phyloP scores from a whole-genome alignment of 768 basidiomycete genomes.

The Boletus eberwhitei region DNA sequence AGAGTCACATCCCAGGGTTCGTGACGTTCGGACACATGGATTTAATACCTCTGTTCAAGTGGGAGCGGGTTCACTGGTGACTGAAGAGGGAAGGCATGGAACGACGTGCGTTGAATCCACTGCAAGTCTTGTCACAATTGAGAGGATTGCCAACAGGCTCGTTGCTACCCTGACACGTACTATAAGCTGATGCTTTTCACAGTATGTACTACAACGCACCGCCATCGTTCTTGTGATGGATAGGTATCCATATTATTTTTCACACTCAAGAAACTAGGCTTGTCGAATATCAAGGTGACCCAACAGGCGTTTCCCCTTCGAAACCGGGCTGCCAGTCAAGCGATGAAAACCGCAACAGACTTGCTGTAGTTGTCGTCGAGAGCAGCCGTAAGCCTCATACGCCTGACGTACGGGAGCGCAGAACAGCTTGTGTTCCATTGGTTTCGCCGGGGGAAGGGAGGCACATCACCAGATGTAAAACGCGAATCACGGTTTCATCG shows the following conservation, averaged over 20 bases:
- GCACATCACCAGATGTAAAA: neutral
- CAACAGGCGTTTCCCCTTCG: neutral
- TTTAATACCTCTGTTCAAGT: neutral
- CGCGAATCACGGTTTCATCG: neutral
- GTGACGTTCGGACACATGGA: neutral
- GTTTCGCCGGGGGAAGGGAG: neutral
- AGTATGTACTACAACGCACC: neutral
- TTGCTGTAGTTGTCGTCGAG: neutral
- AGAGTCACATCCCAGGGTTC: neutral
- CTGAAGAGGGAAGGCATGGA: neutral
- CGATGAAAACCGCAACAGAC: too few species aligned
- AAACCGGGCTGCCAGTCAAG: too few species aligned
- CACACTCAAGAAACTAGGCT: neutral
- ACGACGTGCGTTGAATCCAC: neutral
- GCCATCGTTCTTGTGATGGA: neutral
- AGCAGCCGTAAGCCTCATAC: neutral
- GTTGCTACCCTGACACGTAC: too few species aligned
- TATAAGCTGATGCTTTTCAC: neutral
- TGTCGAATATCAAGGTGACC: neutral
- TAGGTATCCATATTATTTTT: neutral
- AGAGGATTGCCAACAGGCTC: too few species aligned
- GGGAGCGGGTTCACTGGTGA: neutral
- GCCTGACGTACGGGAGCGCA: neutral
- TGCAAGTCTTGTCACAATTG: neutral
- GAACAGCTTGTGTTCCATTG: neutral